Evolutionary conservation across 768 basidiomycete genomes (phyloP), one percentile per base, ranked within the genome.

Genomic region (Tulasnella sp.): DNA sequence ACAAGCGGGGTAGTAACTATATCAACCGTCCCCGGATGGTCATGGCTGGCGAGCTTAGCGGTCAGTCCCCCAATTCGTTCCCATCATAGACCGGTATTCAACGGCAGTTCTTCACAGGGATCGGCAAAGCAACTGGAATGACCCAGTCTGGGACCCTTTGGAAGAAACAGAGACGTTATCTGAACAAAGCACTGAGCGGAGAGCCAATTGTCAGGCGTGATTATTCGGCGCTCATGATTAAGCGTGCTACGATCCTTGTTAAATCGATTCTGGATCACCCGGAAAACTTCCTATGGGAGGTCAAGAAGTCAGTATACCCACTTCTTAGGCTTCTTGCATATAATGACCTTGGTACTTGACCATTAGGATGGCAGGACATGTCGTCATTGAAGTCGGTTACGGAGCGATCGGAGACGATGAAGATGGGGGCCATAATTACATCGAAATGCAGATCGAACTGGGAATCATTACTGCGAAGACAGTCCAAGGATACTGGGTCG

Each of bases 1-100:
- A 86, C 29, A 87, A 86, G 79, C 81, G 84, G 44, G 85, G 86
- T 0, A 74, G 84, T 5, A 85, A 84, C n/a, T 88, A 87, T 80
- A 87, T 86, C 0, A 84, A 84, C 80, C 82, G 87, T n/a, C 82
- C 82, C 18, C 80, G 81, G 26, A 26, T 78, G 70, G 74, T 80
- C 69, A 81, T 81, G 81, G 44, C 73, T 42, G 61, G 51, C 23
- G 81, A 80, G 44, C 42, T 80, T 44, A 70, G 70, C 11, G 78
- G 48, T 32, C 13, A 72, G 29, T 61, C 7, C 57, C n/a, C 20
- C 2, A 13, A 26, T 9, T 55, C 7, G 18, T 61, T 26, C n/a
- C 57, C 29, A 11, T 26, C 29, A 23, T 61, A 7, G 7, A 11
- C 10, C 3, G 3, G 57, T 61, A 61, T 61, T 13, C 13, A 2